Percentiles rank a stretch among this genome's conserved stretches.
Conservation (phyloP, 768 basidiomycete species). For the Coprinellus micaceus region DNA sequence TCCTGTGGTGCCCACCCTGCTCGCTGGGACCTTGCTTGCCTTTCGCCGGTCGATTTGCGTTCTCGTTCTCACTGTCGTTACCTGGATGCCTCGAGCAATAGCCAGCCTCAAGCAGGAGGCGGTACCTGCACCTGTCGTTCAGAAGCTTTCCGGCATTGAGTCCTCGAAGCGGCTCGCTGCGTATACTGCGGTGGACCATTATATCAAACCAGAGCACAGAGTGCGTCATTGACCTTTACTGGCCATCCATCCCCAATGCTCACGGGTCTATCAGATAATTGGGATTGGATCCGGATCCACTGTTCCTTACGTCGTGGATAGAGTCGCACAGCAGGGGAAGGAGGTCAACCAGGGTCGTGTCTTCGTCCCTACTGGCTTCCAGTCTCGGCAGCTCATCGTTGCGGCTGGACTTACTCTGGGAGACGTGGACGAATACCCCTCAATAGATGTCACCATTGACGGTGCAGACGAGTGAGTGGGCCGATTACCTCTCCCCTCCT, state of each 20-base stretch:
- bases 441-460: slow-evolving; percentile 95
- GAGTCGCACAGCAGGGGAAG: slow-evolving; percentile 80
- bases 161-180: slow-evolving; percentile 88
- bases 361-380: slow-evolving; percentile 95
- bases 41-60: neutral
- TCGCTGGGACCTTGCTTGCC: neutral
- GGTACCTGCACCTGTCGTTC: neutral
- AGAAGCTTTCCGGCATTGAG: slow-evolving; percentile 54
- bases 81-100: neutral
- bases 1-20: neutral
- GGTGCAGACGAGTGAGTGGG: slow-evolving; percentile 95
- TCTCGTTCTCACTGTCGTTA: neutral
- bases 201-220: slow-evolving; percentile 79
- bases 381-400: slow-evolving; percentile 94
- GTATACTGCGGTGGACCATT: slow-evolving; percentile 88
- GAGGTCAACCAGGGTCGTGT: slow-evolving; percentile 75
- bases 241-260: neutral
- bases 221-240: slow-evolving; percentile 37
- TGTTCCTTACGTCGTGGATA: slow-evolving; percentile 94
- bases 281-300: slow-evolving; percentile 94
- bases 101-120: slow-evolving; percentile 3
- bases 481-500: neutral
- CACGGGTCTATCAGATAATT: slow-evolving; percentile 54
- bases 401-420: slow-evolving; percentile 72
- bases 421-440: slow-evolving; percentile 84